A percentile compares a stretch with the other conserved stretches of the same genome.
Conservation (phyloP, 148 eudicot species). For the Rhododendron ovatum region DNA sequence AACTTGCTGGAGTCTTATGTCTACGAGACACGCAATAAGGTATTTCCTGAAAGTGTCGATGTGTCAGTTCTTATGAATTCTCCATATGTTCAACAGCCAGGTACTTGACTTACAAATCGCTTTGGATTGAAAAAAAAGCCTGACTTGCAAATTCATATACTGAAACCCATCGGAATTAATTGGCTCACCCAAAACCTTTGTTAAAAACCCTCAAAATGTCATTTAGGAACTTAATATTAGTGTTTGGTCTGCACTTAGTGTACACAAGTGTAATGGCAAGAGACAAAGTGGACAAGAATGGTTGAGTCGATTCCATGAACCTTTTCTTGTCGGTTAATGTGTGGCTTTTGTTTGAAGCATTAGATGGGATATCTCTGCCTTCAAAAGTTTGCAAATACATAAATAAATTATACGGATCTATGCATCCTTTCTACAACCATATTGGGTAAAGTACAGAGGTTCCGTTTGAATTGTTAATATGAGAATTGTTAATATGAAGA, state of each 20-base stretch:
- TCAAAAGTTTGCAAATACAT: neutral
- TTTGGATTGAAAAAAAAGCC: neutral
- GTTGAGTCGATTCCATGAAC: neutral
- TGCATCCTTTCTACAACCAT: neutral
- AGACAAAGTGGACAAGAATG: neutral
- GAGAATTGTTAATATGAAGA: neutral
- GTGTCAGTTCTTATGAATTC: neutral
- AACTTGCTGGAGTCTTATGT: conserved; percentile 85
- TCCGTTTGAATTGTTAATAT: neutral
- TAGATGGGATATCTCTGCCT: neutral
- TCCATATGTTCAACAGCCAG: neutral
- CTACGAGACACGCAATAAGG: conserved; percentile 93
- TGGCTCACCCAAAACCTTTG: neutral
- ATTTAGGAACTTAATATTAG: neutral
- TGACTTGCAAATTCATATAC: neutral
- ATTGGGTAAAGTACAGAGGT: neutral
- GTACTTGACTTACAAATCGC: neutral
- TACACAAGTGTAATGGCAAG: neutral
- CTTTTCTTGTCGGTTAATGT: neutral
- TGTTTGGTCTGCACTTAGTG: neutral
- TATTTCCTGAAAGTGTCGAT: conserved; percentile 15
- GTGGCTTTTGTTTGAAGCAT: conserved; percentile 3
- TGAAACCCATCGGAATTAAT: neutral
- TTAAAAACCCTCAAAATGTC: neutral
- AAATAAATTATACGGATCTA: neutral